phyloP scores from a whole-genome alignment of 2,329 filamentous ascomycete genomes.

The Incumbomyces delicatus region DNA sequence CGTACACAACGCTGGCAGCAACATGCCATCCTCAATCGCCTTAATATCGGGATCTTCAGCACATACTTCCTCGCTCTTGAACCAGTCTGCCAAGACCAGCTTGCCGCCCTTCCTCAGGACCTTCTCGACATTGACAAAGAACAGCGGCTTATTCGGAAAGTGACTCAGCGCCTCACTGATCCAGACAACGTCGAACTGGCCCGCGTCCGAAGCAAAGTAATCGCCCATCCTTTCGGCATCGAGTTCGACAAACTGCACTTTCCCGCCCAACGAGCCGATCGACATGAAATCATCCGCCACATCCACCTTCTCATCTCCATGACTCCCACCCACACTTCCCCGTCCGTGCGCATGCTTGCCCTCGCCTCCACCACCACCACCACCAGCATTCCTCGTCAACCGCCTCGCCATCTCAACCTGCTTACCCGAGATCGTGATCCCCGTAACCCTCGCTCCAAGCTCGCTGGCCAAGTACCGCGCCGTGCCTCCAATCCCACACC shows the following conservation, averaged over 20 bases:
- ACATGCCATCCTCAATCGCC: constrained; percentile 54
- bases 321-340: too few relatives aligned
- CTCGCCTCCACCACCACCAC: too few relatives aligned
- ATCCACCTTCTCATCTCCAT: too few relatives aligned
- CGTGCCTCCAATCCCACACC: constrained; percentile 53
- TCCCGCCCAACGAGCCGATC: constrained; percentile 32
- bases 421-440: constrained; percentile 50
- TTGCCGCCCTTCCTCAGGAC: constrained; percentile 43
- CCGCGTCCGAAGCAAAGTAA: constrained; percentile 32
- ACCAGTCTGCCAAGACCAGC: constrained; percentile 53
- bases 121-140: constrained; percentile 44
- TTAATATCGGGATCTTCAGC: constrained; percentile 45
- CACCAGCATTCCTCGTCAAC: constrained; percentile 28
- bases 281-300: constrained; percentile 28
- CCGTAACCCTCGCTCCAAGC: constrained; percentile 45
- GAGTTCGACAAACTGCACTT: constrained; percentile 47
- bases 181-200: constrained; percentile 49
- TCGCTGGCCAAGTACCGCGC: constrained; percentile 46
- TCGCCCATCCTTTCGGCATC: constrained; percentile 53
- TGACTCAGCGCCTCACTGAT: constrained; percentile 54
- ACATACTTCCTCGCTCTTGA: constrained; percentile 43
- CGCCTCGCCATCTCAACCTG: constrained; percentile 50
- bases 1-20: constrained; percentile 48
- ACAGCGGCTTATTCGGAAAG: constrained; percentile 49
- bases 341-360: too few relatives aligned